Percentiles rank a stretch among this genome's conserved stretches.
phyloP scores from a whole-genome alignment of 768 basidiomycete genomes.

The Trametes cingulata region DNA sequence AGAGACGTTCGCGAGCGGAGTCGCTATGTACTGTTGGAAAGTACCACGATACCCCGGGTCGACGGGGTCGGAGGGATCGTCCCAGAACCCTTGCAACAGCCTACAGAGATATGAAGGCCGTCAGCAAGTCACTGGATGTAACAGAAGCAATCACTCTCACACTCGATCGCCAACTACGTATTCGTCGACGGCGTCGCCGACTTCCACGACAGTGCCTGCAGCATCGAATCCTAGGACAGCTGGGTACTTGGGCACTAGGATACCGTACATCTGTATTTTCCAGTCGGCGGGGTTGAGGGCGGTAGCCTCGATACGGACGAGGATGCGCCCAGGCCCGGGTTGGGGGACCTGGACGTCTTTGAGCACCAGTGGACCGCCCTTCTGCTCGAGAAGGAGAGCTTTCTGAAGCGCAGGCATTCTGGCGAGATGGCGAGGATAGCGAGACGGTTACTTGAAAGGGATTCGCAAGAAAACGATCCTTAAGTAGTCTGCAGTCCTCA shows the following conservation, averaged over 20 bases:
- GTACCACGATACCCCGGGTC: background rate
- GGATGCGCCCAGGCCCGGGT: conserved; percentile 27
- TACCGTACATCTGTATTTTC: conserved; percentile 31
- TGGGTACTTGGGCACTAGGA: conserved; percentile 40
- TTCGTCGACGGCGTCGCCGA: conserved; percentile 41
- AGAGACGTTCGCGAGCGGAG: background rate
- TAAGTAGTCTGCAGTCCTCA: too few relatives aligned
- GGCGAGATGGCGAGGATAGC: background rate
- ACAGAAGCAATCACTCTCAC: too few relatives aligned
- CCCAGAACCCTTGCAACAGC: too few relatives aligned
- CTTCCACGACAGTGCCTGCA: conserved; percentile 42
- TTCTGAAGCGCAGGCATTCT: conserved; percentile 18
- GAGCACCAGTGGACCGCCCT: conserved; percentile 10
- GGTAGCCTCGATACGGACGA: conserved; percentile 31
- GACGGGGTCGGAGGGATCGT: background rate
- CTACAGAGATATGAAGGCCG: too few relatives aligned
- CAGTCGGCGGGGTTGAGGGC: conserved; percentile 40
- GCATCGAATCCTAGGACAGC: conserved; percentile 40
- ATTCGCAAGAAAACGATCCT: too few relatives aligned
- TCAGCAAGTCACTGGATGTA: background rate
- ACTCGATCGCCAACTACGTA: conserved; percentile 9
- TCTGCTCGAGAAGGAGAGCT: conserved; percentile 20
- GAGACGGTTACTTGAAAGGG: too few relatives aligned
- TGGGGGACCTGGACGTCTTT: conserved; percentile 3
- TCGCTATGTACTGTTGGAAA: conserved; percentile 2